Evolutionary conservation across 179 eudicot genomes (phyloP).

Genomic region (Actinidia polygama): DNA sequence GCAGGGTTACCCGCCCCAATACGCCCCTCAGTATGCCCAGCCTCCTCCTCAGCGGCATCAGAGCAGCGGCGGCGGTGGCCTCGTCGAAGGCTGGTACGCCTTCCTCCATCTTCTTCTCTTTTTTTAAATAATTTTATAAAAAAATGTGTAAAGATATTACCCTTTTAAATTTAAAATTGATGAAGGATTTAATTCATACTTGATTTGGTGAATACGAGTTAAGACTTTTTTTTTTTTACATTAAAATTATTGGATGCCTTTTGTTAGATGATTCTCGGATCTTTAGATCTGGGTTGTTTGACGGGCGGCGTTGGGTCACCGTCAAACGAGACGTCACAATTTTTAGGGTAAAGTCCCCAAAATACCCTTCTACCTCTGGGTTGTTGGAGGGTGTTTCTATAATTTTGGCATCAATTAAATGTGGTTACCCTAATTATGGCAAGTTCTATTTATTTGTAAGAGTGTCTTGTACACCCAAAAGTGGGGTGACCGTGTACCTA

Average conservation of each 20-base stretch:
- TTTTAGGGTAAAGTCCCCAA: background rate
- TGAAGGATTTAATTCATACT: too few species aligned
- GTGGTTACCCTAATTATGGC: too few species aligned
- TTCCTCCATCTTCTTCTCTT: constrained; percentile 4
- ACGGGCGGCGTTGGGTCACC: background rate
- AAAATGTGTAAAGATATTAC: too few species aligned
- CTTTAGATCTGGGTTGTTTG: background rate
- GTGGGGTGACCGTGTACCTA: too few species aligned
- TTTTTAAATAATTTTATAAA: background rate
- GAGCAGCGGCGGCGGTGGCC: constrained; percentile 20
- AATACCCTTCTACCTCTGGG: background rate
- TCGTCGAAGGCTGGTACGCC: constrained; percentile 77
- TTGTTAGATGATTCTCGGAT: background rate
- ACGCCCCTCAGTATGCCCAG: constrained; percentile 64
- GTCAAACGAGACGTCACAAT: background rate
- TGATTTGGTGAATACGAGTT: too few species aligned
- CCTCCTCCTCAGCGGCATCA: constrained; percentile 59
- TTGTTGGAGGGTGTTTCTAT: background rate
- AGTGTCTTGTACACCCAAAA: too few species aligned
- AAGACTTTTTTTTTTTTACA: too few species aligned
- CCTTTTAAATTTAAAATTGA: too few species aligned
- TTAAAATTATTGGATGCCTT: too few species aligned
- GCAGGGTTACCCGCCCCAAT: constrained; percentile 60
- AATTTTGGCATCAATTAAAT: background rate
- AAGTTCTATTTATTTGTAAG: too few species aligned